Percentiles rank a stretch among this genome's conserved stretches.
Evolutionary conservation across 1,284 basidiomycete genomes (phyloP).

Genomic region (Cutaneotrichosporon arboriforme): DNA sequence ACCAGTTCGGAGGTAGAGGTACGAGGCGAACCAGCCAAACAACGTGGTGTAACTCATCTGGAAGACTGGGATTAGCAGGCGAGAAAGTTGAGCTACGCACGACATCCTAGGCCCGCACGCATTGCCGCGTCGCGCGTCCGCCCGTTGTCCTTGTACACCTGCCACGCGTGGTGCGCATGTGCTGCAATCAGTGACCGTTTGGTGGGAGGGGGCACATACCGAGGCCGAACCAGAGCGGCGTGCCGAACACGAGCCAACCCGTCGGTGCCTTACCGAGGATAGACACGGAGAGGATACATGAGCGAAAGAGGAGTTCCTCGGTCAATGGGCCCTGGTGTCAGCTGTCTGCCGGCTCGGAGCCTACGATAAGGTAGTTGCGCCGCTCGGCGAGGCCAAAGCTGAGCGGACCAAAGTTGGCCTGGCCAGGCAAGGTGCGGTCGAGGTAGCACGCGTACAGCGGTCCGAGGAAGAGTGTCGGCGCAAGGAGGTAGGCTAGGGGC

Average conservation of each 20-base stretch:
- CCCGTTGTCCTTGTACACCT: constrained; percentile 68
- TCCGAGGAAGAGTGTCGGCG: constrained; percentile 74
- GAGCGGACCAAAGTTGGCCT: constrained; percentile 34
- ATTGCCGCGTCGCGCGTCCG: constrained; percentile 59
- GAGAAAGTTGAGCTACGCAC: constrained; percentile 53
- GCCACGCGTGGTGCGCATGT: constrained; percentile 86
- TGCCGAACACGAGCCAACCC: constrained; percentile 64
- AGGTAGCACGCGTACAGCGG: constrained; percentile 67
- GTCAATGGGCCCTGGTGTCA: constrained; percentile 70
- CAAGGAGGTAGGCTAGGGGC: constrained; percentile 59
- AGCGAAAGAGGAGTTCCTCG: constrained; percentile 88
- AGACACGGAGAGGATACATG: constrained; percentile 71
- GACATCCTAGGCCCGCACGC: constrained; percentile 56
- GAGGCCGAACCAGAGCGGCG: constrained; percentile 81
- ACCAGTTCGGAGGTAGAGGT: constrained; percentile 75
- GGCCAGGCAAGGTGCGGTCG: constrained; percentile 58
- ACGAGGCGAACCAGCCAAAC: constrained; percentile 85
- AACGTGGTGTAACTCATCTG: constrained; percentile 84
- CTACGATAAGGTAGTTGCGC: constrained; percentile 72
- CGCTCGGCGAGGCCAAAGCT: constrained; percentile 42
- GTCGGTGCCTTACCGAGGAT: constrained; percentile 60
- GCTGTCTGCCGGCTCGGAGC: constrained; percentile 35
- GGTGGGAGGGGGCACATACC: constrained; percentile 55
- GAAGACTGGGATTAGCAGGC: constrained; percentile 55
- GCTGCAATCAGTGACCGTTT: constrained; percentile 55